Evolutionary conservation across 371 early-diverging fungal species (phyloP).

Genomic region (Vairimorpha apis): DNA sequence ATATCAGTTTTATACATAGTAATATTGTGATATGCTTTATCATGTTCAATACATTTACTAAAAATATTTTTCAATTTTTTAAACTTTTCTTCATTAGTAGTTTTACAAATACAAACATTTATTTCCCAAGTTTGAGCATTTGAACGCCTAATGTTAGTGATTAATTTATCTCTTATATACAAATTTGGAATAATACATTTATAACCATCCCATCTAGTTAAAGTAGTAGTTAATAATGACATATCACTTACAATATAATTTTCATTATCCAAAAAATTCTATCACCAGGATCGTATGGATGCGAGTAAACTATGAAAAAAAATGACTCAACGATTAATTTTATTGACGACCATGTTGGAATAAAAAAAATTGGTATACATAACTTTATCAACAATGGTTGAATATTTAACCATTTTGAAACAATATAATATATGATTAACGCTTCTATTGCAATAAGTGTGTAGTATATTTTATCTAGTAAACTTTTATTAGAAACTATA

Average conservation of each 20-base stretch:
- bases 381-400: constrained; percentile 36
- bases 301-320: constrained; percentile 60
- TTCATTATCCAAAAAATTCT: constrained; percentile 60
- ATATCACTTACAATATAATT: constrained; percentile 62
- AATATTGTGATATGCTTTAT: constrained; percentile 43
- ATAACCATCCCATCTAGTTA: constrained; percentile 61
- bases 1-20: constrained; percentile 24
- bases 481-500: constrained; percentile 50
- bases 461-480: constrained; percentile 39
- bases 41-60: constrained; percentile 41
- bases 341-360: constrained; percentile 41
- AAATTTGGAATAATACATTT: constrained; percentile 56
- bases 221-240: constrained; percentile 55
- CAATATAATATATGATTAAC: constrained; percentile 35
- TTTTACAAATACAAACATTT: constrained; percentile 35
- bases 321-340: constrained; percentile 56
- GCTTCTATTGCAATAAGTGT: constrained; percentile 40
- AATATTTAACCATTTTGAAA: constrained; percentile 36
- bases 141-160: constrained; percentile 60
- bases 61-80: constrained; percentile 27
- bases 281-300: constrained; percentile 64
- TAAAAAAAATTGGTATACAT: constrained; percentile 51
- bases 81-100: constrained; percentile 22
- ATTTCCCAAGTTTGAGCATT: constrained; percentile 53
- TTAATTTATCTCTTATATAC: constrained; percentile 45